Base-by-base conservation (phyloP, 495 filamentous ascomycete species). In the Penicillium diatomitis region DNA sequence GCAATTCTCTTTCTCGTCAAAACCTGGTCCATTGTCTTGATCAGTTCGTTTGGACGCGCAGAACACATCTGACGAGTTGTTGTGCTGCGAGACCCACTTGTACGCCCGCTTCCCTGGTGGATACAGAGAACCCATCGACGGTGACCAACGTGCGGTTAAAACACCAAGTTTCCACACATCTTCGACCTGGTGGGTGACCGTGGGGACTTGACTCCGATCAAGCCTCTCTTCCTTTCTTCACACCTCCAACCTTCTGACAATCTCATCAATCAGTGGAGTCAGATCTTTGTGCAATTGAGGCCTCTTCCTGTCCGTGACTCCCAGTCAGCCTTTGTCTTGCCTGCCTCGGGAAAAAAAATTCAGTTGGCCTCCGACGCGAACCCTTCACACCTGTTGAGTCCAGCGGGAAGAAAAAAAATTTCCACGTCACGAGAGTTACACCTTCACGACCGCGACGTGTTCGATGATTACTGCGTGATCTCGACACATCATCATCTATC, bases 391-490 rank as follows among this genome's bases (percentile, higher is more conserved):
- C 46, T 51, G 37, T 50, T 39, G 29, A 42, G 34, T 9, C 5
- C 20, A 20, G 20, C 20, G 20, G 20, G 20, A 10, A 42, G 32
- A 43, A 51, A 52, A 37, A 51, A 48, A 51, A 46, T 37, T 20
- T 20, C 20, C 20, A 47, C 42, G 41, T 50, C 33, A 48, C 45
- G 52, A 49, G 41, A 45, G 46, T 38, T 8, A 44, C n/a, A 27
- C 11, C 27, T 7, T 2, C 10, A 44, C 12, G 34, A 51, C 43
- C 20, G 31, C 38, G 36, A 37, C 40, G 49, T 59, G 52, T 63
- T 73, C 69, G 71, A 73, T 75, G 73, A 73, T 71, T 65, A 61
- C 60, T 64, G 70, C 63, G 70, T 72, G 71, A 73, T 61, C 54
- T 47, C 55, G 55, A 52, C 49, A 45, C 56, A 51, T 58, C 54